Evolutionary conservation across 805 yeast genomes (phyloP), one percentile per base, ranked within the genome.

Genomic region (Kuraishia cidri): DNA sequence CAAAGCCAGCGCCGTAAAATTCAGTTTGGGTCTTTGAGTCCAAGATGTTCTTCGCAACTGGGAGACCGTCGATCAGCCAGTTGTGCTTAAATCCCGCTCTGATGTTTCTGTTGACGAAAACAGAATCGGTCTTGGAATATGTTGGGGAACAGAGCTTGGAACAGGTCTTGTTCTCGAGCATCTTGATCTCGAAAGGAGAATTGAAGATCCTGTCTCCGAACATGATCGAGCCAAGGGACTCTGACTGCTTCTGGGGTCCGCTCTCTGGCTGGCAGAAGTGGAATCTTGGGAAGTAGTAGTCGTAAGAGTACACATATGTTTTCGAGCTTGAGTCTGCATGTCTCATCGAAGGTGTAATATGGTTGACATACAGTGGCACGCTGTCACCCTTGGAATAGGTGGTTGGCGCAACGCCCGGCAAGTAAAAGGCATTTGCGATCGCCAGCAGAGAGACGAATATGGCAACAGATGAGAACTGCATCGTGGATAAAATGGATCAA

Each of bases 381-480:
- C 49, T 44, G 34, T 88, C 94, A 32, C 79, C 86, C 38, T 72
- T 66, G 29, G 68, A 63, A 51, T 90, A 92, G 32, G 90, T 80
- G 1, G 94, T 83, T 13, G 98, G 97, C 0, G 97, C 95, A 16
- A 87, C 92, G 6, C 97, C 97, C 0, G 97, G 97, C 35, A 92
- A 64, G 52, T 92, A 90, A 59, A 92, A 90, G 2, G 79, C 94
- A 32, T 41, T 35, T 13, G 57, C 54, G 12, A 41, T 30, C 13
- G 41, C 29, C 18, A 38, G 34, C 23, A 41, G 34, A 20, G 40
- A 34, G 23, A 41, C 25, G 31, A 38, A 28, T 12, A 29, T 16
- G 24, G 24, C 36, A n/a, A 25, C 17, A 31, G 17, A 6, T 9
- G 30, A 7, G 7, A n/a, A n/a, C n/a, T n/a, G n/a, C n/a, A n/a